phyloP scores from a whole-genome alignment of 352 stramenopile species.

The Pythium utonaiense region DNA sequence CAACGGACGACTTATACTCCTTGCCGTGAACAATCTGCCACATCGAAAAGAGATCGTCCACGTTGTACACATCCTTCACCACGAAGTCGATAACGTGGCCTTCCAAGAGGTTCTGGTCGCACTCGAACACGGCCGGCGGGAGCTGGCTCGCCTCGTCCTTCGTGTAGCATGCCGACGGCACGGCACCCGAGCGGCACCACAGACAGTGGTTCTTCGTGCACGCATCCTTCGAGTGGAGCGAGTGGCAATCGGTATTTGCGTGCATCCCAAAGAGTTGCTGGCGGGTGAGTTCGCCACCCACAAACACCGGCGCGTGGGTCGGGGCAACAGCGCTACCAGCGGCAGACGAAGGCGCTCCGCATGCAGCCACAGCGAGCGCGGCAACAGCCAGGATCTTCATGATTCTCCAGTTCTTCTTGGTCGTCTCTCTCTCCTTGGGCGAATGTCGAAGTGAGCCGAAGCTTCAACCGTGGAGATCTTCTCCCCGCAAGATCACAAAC shows the following conservation, averaged over 20 bases:
- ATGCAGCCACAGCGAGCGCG: neutral
- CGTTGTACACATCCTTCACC: constrained; percentile 31
- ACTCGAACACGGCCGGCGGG: constrained; percentile 72
- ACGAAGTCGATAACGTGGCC: constrained; percentile 26
- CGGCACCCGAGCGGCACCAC: constrained; percentile 76
- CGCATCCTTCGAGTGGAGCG: constrained; percentile 37
- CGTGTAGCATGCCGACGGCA: constrained; percentile 79
- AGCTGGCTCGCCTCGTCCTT: constrained; percentile 57
- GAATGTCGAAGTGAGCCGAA: neutral
- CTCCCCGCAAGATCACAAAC: no score
- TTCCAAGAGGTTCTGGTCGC: constrained; percentile 36
- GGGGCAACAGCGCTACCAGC: neutral
- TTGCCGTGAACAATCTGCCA: constrained; percentile 51
- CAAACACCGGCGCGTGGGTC: constrained; percentile 31
- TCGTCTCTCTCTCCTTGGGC: neutral
- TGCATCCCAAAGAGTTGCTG: no score
- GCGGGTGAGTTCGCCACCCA: constrained; percentile 13
- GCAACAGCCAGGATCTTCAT: constrained; percentile 19
- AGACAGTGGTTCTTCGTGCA: constrained; percentile 58
- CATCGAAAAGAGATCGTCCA: constrained; percentile 38
- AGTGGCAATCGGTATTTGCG: constrained; percentile 42
- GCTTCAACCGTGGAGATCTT: neutral
- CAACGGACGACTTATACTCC: constrained; percentile 42
- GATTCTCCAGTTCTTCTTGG: constrained; percentile 1
- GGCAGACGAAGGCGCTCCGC: neutral